Base-by-base conservation (phyloP, 2,329 filamentous ascomycete species). In the Fusarium siculi region DNA sequence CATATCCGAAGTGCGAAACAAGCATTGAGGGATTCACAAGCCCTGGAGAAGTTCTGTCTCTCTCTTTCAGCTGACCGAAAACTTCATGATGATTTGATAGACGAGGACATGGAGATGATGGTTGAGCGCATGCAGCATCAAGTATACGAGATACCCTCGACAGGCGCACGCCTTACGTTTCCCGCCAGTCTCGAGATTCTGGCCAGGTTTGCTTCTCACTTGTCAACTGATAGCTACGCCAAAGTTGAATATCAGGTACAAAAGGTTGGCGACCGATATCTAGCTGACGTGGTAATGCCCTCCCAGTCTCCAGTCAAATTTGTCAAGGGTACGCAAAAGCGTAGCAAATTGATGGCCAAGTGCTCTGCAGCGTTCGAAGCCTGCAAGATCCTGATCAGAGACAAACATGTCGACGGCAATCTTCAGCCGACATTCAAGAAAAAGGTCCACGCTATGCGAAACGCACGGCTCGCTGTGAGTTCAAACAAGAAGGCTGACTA, bases 351-450 rank as follows among this genome's bases (percentile, higher is more conserved):
- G 36, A 83, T 92, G 23, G 96, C 96, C 9, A 97, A 96, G 80
- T 94, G 93, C 73, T 94, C 95, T 0, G 96, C 95, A 7, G 96
- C 96, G 1, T 98, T 96, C 79, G 90, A 95, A 77, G 90, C 93
- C 56, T 98, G 95, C 77, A 80, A 94, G 4, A 80, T 90, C 69
- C 86, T 99, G 21, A 86, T 92, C 53, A 85, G 89, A 66, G 87
- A 88, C 59, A 88, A 88, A 5, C 90, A 92, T 67, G 85, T 99
- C 9, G 90, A 98, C 78, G 87, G 91, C 2, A 85, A 94, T 78
- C 85, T 98, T 5, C 88, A 93, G 62, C 93, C 96, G 0, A 89
- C 88, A 0, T 93, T 93, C 68, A 86, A 87, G 25, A 96, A 92
- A 78, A 86, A 87, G 43, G 85, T 96, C 0, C 95, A 94, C 7